Conservation (phyloP, 1,284 basidiomycete genomes). For the Somion occarium region DNA sequence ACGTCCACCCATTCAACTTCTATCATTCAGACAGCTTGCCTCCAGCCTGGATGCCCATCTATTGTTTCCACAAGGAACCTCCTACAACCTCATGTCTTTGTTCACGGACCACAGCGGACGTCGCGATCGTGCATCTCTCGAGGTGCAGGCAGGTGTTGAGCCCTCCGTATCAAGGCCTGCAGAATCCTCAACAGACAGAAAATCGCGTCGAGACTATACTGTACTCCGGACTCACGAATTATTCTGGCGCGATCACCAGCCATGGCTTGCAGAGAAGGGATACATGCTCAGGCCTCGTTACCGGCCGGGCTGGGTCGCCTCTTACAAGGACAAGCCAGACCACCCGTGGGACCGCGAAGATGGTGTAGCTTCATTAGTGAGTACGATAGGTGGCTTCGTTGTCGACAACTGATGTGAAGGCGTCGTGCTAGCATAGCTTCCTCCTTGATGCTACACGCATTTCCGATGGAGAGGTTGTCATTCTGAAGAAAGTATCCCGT, state of each 20-base stretch:
- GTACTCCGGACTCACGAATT: too few relatives aligned
- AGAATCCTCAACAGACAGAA: too few relatives aligned
- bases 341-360: constrained; percentile 11
- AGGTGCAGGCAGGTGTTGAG: too few relatives aligned
- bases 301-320: constrained; percentile 15
- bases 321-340: constrained; percentile 10
- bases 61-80: too few relatives aligned
- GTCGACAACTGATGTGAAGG: background rate
- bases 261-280: constrained; percentile 14
- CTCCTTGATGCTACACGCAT: constrained; percentile 12
- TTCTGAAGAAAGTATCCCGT: constrained; percentile 18
- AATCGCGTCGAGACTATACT: too few relatives aligned
- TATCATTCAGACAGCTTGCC: too few relatives aligned
- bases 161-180: too few relatives aligned
- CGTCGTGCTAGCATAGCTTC: background rate
- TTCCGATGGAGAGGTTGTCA: constrained; percentile 9
- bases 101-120: too few relatives aligned
- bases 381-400: constrained; percentile 3
- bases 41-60: too few relatives aligned
- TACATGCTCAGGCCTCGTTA: constrained; percentile 17
- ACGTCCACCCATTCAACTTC: too few relatives aligned
- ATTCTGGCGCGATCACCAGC: constrained; percentile 16
- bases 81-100: too few relatives aligned
- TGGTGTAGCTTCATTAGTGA: background rate
- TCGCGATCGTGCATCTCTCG: too few relatives aligned